These are phyloP conservation scores for Xylaria flabelliformis DNA, from an alignment of 495 filamentous ascomycete species.

Conservation along the genomic window DNA sequence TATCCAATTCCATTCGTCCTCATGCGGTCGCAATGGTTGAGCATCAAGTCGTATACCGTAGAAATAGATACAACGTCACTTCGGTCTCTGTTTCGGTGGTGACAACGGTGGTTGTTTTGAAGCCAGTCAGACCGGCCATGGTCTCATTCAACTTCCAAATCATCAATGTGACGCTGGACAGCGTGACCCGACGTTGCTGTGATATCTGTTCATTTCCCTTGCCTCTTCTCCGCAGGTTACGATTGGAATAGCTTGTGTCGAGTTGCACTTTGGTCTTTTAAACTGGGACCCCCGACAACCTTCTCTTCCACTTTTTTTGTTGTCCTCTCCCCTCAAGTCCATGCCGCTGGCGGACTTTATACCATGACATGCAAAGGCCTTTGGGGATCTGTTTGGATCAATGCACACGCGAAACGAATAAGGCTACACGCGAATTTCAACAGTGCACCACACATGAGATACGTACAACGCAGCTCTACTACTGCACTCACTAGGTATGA, in stretches of 20 bases:
- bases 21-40: not conserved
- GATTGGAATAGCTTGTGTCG: slow-evolving; percentile 13
- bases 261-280: slow-evolving; percentile 9
- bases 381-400: not conserved
- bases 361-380: not conserved
- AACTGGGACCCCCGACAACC: slow-evolving; percentile 8
- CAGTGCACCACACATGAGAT: not conserved
- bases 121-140: not conserved
- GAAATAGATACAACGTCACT: slow-evolving; percentile 13
- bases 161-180: slow-evolving; percentile 23
- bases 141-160: slow-evolving; percentile 27
- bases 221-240: not conserved
- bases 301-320: not conserved
- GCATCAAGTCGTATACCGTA: not conserved
- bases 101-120: not conserved
- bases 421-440: slow-evolving; percentile 1
- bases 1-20: not conserved
- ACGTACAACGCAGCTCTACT: not conserved
- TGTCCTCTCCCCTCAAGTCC: not conserved
- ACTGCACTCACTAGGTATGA: not conserved
- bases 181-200: slow-evolving; percentile 22
- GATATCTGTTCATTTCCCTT: not conserved
- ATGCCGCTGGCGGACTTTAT: not conserved
- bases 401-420: not conserved
- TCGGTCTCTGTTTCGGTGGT: not conserved